These are phyloP conservation scores for Suhomyces terraborum DNA, from an alignment of 1,139 yeast species.

Conservation along the genomic window DNA sequence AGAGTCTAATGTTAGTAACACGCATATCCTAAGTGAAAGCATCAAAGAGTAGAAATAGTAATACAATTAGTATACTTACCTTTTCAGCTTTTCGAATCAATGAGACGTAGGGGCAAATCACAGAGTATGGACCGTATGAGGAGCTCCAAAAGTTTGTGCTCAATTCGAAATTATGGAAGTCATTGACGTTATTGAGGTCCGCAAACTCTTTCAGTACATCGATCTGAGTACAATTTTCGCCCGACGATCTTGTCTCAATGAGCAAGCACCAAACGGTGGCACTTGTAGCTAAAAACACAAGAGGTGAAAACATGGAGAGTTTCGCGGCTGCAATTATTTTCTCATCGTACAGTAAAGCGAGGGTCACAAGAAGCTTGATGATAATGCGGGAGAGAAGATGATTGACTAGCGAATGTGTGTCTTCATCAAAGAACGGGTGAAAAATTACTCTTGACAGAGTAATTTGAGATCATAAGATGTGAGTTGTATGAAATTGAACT, in stretches of 20 bases:
- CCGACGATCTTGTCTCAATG: not conserved
- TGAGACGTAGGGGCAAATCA: conserved; percentile 41
- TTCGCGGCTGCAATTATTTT: not conserved
- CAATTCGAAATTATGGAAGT: not conserved
- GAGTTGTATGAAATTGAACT: not conserved
- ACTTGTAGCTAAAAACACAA: not conserved
- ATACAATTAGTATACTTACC: conserved; percentile 27
- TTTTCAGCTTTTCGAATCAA: conserved; percentile 41
- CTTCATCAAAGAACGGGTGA: too few species aligned
- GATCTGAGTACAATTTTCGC: not conserved
- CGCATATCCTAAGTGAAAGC: not conserved
- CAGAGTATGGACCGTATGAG: conserved; percentile 43
- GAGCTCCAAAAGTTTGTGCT: conserved; percentile 7
- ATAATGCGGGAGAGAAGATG: too few species aligned
- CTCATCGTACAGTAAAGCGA: too few species aligned
- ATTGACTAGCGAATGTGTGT: too few species aligned
- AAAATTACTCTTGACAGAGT: too few species aligned
- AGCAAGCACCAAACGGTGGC: not conserved
- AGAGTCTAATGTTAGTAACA: conserved; percentile 20
- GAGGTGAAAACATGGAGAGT: not conserved
- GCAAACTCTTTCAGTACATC: too few species aligned
- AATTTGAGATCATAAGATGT: too few species aligned
- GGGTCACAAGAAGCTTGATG: too few species aligned
- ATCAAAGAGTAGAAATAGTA: not conserved
- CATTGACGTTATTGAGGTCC: not conserved